Evolutionary conservation across 1,284 basidiomycete species (phyloP), one percentile per base, ranked within the genome.

Genomic region (Microbotryomycetes sp.): DNA sequence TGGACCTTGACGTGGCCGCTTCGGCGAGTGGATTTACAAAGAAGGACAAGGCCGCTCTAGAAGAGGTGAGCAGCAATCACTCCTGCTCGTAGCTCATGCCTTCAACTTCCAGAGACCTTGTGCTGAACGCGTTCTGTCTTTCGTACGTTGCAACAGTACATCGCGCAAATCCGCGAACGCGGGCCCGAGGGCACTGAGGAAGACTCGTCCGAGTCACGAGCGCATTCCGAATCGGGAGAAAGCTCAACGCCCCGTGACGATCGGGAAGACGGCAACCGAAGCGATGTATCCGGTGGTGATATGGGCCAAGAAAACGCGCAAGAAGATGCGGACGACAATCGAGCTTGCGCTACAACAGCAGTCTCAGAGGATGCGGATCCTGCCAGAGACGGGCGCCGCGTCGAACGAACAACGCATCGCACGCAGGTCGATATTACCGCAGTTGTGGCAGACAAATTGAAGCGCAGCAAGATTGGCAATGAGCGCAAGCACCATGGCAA

Each of bases 11-110:
- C 77, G 85, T 94, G 28, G 82, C 88, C 63, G 92, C 96, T 12
- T 86, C 88, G 63, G 92, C 93, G 1, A 93, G 89, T 78, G 92
- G 92, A 9, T 96, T 93, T 75, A 85, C 85, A 63, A 82, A 86
- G 69, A 86, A 86, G 70, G 86, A 94, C 74, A 85, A 88, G 80
- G 83, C 85, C 70, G 79, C 83, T 53, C 78, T 97, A 56, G 89
- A 92, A 77, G 85, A 91, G 79, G 91, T 92, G 67, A 72, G 82
- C 54, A 54, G 52, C 55, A 48, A 47, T 46, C 16, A 45, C 57
- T 62, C 56, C 32, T 59, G 29, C 57, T 51, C 46, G 50, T 56
- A 67, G 63, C 52, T 66, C 28, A n/a, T 58, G 15, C 22, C 22
- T 15, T 25, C n/a, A 28, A 42, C 9, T 23, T 47, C 6, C 0